Conservation (phyloP, 495 filamentous ascomycete genomes). For the Trichocladium uniseriatum region DNA sequence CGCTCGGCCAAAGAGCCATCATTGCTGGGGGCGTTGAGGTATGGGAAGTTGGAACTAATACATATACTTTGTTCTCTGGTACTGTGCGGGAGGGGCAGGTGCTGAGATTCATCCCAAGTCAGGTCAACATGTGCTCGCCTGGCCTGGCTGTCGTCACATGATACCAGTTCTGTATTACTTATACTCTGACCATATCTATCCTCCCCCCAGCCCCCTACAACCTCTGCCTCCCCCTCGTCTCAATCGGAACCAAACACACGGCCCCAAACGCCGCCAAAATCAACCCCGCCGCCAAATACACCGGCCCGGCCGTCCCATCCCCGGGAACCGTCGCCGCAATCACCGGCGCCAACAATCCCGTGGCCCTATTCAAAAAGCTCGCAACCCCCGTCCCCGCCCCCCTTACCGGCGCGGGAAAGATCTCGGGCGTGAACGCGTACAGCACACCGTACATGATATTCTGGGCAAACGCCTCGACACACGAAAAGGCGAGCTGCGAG, state of each 20-base stretch:
- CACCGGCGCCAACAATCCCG: conserved; percentile 67
- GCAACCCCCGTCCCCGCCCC: conserved; percentile 73
- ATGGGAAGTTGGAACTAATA: too few relatives aligned
- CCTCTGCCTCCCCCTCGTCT: conserved; percentile 61
- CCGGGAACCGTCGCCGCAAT: conserved; percentile 63
- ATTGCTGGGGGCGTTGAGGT: too few relatives aligned
- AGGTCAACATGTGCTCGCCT: too few relatives aligned
- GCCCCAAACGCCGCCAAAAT: conserved; percentile 58
- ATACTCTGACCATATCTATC: too few relatives aligned
- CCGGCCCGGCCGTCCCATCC: conserved; percentile 55
- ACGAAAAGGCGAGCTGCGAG: conserved; percentile 63
- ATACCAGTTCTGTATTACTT: too few relatives aligned
- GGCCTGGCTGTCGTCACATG: too few relatives aligned
- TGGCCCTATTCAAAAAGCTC: conserved; percentile 61
- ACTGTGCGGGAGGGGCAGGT: too few relatives aligned
- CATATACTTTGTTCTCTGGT: too few relatives aligned
- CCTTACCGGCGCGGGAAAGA: conserved; percentile 69
- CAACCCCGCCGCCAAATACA: conserved; percentile 63
- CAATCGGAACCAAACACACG: conserved; percentile 60
- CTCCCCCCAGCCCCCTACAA: conserved; percentile 34
- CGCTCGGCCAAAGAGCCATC: too few relatives aligned
- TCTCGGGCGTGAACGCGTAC: conserved; percentile 77
- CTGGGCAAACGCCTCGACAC: conserved; percentile 63
- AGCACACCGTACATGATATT: conserved; percentile 85
- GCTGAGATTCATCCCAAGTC: too few relatives aligned